Conservation (phyloP, 768 basidiomycete genomes). For the Rubroboletus pulcherrimus region DNA sequence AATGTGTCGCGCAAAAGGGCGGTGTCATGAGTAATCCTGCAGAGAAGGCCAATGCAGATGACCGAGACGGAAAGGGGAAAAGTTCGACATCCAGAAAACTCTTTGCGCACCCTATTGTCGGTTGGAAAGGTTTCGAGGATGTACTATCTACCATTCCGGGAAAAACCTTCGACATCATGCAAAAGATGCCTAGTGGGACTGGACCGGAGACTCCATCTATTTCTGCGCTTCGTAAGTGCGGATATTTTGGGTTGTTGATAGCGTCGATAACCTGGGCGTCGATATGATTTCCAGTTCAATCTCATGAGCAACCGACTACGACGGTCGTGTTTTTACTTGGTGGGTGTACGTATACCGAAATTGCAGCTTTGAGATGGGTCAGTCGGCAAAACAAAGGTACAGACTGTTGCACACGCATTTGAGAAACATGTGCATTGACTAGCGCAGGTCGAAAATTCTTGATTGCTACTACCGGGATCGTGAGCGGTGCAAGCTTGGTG, state of each 20-base stretch:
- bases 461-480: constrained; percentile 88
- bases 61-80: constrained; percentile 37
- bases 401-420: constrained; percentile 6
- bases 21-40: constrained; percentile 81
- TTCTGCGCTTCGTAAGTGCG: constrained; percentile 35
- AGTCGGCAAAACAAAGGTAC: constrained; percentile 77
- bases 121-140: constrained; percentile 98
- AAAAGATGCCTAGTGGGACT: constrained; percentile 35
- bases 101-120: constrained; percentile 87
- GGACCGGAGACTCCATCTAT: constrained; percentile 26
- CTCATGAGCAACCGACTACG: constrained; percentile 63
- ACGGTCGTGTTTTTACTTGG: constrained; percentile 96
- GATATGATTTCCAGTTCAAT: constrained; percentile 34
- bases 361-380: constrained; percentile 92
- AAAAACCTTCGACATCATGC: constrained; percentile 75
- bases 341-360: constrained; percentile 96
- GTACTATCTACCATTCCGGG: constrained; percentile 79
- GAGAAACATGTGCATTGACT: constrained; percentile 8
- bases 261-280: not conserved
- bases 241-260: not conserved
- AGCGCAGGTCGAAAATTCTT: constrained; percentile 76
- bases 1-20: constrained; percentile 89
- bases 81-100: constrained; percentile 46
- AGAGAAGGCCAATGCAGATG: constrained; percentile 44
- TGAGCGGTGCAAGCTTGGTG: constrained; percentile 72